Evolutionary conservation across 2,329 filamentous ascomycete species (phyloP), one percentile per base, ranked within the genome.

Genomic region (Tothia fuscella): DNA sequence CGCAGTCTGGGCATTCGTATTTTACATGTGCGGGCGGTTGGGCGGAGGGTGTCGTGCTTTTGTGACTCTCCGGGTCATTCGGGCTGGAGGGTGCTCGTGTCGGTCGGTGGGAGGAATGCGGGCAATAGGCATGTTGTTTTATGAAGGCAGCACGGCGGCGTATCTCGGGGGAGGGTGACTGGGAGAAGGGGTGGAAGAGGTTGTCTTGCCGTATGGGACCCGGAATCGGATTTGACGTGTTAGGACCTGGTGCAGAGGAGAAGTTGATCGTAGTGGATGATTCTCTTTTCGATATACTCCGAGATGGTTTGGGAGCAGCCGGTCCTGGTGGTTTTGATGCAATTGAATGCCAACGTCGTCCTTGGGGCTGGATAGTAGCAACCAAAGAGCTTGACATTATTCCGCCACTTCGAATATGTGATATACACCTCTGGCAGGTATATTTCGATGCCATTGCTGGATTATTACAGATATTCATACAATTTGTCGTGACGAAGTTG

Each of bases 1-100:
- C 91, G 53, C 91, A 98, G 60, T 98, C 89, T 1, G 91, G 88
- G 54, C 91, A 98, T 61, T 96, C 91, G 56, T 93, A 95, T 51
- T 82, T 71, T 40, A 95, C 86, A 61, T 94, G 86, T 13, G 80
- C 78, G 0, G 89, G 82, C 7, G 85, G 72, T 47, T 25, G 28
- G 9, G 24, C 43, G 13, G 77, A 62, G 29, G 62, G 54, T 19
- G 73, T 76, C 9, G 67, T 72, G 14, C 63, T 56, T 54, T 80
- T 77, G 47, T 68, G 66, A 25, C 70, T 70, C 56, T 83, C 78
- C 9, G 74, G 67, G 50, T 82, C 78, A 45, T 76, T 65, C 2
- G 77, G 71, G 25, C 78, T 78, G 41, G 71, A 72, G 1, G 83
- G 73, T 4, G 79, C 58, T 48, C 82, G 76, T 2, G 83, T 88